Base-by-base conservation (phyloP, 768 basidiomycete genomes). In the Lentinula sp. region DNA sequence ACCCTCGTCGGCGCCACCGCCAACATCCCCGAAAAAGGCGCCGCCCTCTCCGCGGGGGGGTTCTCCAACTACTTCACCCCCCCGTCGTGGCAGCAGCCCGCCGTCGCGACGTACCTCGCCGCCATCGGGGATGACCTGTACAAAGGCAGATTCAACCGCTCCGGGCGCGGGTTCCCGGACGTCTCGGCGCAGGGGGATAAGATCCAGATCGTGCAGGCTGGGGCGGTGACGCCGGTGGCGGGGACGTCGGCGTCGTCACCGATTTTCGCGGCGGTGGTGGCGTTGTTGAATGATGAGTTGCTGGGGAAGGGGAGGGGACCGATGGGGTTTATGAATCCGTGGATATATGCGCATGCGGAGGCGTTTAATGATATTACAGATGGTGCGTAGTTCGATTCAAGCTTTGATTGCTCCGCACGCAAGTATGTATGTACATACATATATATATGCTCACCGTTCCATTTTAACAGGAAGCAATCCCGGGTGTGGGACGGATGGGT, bases 241-340 rank as follows among this genome's bases (percentile, higher is more conserved):
- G 85, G 85, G 37, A 86, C 86, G 12, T 85, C 82, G 48, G 84
- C 85, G 15, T 73, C 80, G 59, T 67, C 82, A 15, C 87, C 87
- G 0, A 81, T 81, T 23, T 77, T 86, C 15, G 87, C 83, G 15
- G 79, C 77, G 13, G 74, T 88, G 23, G 76, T 88, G 60, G 65
- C 87, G 6, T 76, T 87, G 61, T 69, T 88, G 39, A 88, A 88
- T 59, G 86, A 88, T 66, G 80, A 77, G 46, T 83, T 82, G 28
- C 69, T 88, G 20, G 72, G 80, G 0, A 53, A 63, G 7, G 75
- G 77, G 37, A 79, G 82, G 66, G 46, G 73, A 0, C 68, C 85
- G 0, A 72, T 88, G 33, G 87, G 85, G 3, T 87, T 86, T 71
- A 69, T 86, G 62, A 87, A 86, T 64, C 84, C 75, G 0, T 72